These are phyloP conservation scores for Oxyria digyna DNA, from an alignment of 148 eudicot genomes.

Conservation along the genomic window DNA sequence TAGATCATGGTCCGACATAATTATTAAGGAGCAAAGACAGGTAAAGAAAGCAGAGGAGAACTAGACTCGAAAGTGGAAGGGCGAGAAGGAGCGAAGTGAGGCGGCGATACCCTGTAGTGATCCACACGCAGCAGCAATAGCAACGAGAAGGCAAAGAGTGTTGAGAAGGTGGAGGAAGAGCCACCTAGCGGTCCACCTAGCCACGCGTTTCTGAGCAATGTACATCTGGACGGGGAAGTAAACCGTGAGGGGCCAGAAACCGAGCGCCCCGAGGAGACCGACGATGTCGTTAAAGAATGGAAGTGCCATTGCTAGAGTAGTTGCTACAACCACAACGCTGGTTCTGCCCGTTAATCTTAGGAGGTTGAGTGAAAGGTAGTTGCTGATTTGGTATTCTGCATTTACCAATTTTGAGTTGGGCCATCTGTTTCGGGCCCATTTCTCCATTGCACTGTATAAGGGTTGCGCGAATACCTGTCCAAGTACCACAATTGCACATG, in stretches of 20 bases:
- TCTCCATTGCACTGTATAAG: conserved; percentile 23
- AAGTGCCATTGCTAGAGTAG: conserved; percentile 28
- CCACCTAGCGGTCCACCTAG: conserved; percentile 21
- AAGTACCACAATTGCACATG: not conserved
- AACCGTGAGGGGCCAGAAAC: conserved; percentile 29
- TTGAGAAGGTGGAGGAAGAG: conserved; percentile 21
- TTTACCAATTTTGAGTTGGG: conserved; percentile 22
- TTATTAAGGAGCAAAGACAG: too few species aligned
- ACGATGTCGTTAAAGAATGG: conserved; percentile 34
- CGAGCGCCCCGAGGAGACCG: conserved; percentile 23
- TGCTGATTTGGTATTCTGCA: conserved; percentile 18
- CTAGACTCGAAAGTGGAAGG: conserved; percentile 23
- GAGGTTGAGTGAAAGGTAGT: conserved; percentile 12
- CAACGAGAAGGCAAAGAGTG: conserved; percentile 18
- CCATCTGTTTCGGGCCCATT: conserved; percentile 16
- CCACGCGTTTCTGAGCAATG: conserved; percentile 16
- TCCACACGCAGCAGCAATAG: conserved; percentile 24
- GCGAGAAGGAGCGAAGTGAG: conserved; percentile 16
- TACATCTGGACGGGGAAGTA: conserved; percentile 27
- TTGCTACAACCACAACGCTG: conserved; percentile 16
- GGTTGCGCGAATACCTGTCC: conserved; percentile 30
- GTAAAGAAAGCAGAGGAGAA: not conserved
- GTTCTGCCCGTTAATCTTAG: conserved; percentile 24
- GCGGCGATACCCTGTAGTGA: conserved; percentile 24
- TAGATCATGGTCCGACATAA: too few species aligned